Evolutionary conservation across 768 basidiomycete genomes (phyloP).

Genomic region (Hypholoma sublateritium): DNA sequence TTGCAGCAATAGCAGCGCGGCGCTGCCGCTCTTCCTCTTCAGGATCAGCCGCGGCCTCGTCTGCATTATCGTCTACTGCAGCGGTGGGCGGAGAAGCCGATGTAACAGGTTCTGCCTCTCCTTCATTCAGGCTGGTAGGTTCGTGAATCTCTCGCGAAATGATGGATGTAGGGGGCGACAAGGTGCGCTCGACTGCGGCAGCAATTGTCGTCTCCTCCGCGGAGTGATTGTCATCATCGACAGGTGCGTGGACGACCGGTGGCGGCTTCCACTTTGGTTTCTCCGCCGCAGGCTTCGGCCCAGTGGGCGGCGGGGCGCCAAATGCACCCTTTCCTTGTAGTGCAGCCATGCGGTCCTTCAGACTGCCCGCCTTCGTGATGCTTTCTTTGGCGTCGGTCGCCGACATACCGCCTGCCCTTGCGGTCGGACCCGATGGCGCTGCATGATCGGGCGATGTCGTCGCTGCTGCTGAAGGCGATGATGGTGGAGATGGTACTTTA

Average conservation of each 20-base stretch:
- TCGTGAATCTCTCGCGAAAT: slow-evolving; percentile 16
- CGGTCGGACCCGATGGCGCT: slow-evolving; percentile 10
- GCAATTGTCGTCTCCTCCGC: slow-evolving; percentile 16
- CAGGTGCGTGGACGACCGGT: slow-evolving; percentile 47
- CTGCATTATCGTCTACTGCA: slow-evolving; percentile 12
- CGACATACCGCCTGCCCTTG: slow-evolving; percentile 56
- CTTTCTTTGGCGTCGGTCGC: slow-evolving; percentile 88
- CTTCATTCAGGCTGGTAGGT: slow-evolving; percentile 17
- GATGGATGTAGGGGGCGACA: slow-evolving; percentile 33
- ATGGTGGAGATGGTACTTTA: slow-evolving; percentile 51
- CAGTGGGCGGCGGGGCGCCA: slow-evolving; percentile 53
- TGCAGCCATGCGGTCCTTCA: slow-evolving; percentile 96
- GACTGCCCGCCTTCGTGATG: slow-evolving; percentile 74
- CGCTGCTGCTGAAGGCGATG: slow-evolving; percentile 35
- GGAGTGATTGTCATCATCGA: slow-evolving; percentile 40
- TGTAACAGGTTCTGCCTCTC: slow-evolving; percentile 15
- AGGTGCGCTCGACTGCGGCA: slow-evolving; percentile 26
- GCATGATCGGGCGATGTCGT: slow-evolving; percentile 15
- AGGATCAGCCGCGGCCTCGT: slow-evolving; percentile 37
- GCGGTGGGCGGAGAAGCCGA: not conserved
- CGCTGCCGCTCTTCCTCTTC: slow-evolving; percentile 77
- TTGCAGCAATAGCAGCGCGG: slow-evolving; percentile 84
- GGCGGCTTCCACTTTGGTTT: slow-evolving; percentile 90
- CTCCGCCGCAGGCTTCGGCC: slow-evolving; percentile 60
- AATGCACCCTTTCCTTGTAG: slow-evolving; percentile 84